Base-by-base conservation (phyloP, 1,284 basidiomycete species). In the Naganishia albida region DNA sequence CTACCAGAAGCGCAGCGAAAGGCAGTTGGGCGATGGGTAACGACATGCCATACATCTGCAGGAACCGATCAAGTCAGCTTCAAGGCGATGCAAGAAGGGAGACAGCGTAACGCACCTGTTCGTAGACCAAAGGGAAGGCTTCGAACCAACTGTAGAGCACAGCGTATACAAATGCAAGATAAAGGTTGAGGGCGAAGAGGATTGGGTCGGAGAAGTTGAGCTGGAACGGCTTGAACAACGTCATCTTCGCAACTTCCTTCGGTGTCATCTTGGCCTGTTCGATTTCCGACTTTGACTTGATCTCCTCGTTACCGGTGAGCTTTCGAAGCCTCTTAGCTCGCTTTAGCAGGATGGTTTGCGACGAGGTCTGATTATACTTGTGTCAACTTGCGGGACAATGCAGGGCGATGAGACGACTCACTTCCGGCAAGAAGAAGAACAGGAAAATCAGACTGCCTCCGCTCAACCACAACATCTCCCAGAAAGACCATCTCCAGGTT, bases 241-340 rank as follows among this genome's bases (percentile, higher is more conserved):
- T 69, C 49, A 65, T 67, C 30, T 54, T 60, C 50, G 69, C 57
- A 28, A 72, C 67, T 10, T 69, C 63, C 0, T 49, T 55, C 7
- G 49, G 49, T 7, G 68, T 63, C 65, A 71, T 72, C 13, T 71
- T n/a, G 2, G 53, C 44, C 18, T 60, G 28, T 1, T 70, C 66
- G 51, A 73, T 69, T 60, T 77, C 75, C 15, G 74, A 73, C 39
- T 72, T 67, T 23, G 70, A 53, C 1, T 67, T 65, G 20, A 78
- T 67, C 28, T 77, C 62, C 4, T 70, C 59, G 70, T 81, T 79
- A 3, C 78, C 77, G 10, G 79, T 80, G 0, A 73, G 38, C 48
- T 71, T 72, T 1, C 80, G 72, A 15, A 81, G 70, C 2, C 79
- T 69, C 50, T 70, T 63, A 0, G 80, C 77, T 15, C 79, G 71